These are phyloP conservation scores for Closterium sp. DNA, from an alignment of 139 green algal species.

Conservation along the genomic window DNA sequence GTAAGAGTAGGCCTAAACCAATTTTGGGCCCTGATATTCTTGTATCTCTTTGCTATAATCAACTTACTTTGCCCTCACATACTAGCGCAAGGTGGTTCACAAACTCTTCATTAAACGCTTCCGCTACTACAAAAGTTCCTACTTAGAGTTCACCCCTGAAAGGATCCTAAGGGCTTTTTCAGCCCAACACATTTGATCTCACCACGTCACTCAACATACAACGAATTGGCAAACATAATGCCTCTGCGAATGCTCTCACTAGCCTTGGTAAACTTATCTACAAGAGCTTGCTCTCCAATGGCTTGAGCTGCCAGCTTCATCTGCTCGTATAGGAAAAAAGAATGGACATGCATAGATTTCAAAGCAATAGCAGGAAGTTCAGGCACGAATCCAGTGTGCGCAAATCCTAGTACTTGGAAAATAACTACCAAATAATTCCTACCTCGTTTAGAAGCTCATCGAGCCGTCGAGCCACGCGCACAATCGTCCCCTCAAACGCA, in stretches of 20 bases:
- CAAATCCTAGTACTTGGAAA: neutral
- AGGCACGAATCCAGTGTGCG: no score
- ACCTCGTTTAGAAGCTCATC: slow-evolving; percentile 60
- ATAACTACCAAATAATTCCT: neutral
- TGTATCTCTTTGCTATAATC: no score
- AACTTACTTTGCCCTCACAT: no score
- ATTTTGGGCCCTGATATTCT: no score
- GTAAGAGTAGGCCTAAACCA: no score
- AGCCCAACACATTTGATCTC: no score
- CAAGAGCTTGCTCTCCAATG: slow-evolving; percentile 74
- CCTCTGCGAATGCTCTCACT: slow-evolving; percentile 73
- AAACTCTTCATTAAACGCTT: no score
- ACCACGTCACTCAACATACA: slow-evolving; percentile 66
- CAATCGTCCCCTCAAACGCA: slow-evolving; percentile 90
- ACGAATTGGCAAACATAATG: slow-evolving; percentile 91
- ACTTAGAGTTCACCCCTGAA: no score
- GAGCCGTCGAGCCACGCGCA: slow-evolving; percentile 79
- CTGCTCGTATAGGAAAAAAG: slow-evolving; percentile 53
- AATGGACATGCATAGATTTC: neutral
- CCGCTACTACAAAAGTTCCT: no score
- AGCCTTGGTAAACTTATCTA: slow-evolving; percentile 70
- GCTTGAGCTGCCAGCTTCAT: slow-evolving; percentile 71
- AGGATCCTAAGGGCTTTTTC: no score
- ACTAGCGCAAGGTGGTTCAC: no score
- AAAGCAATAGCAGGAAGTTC: neutral